phyloP scores from a whole-genome alignment of 1,139 yeast genomes.

The Taphrina sp. region DNA sequence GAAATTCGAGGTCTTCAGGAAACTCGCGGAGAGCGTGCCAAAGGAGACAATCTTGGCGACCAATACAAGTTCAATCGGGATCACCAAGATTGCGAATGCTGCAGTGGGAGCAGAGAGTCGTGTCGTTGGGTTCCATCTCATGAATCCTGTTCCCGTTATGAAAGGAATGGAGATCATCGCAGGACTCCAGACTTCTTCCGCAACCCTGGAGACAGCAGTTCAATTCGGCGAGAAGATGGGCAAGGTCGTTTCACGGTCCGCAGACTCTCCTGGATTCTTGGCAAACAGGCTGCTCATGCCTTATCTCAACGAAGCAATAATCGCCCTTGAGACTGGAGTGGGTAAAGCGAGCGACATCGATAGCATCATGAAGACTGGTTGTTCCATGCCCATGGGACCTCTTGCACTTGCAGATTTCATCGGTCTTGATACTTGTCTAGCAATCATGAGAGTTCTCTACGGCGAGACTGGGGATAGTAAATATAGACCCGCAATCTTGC shows the following conservation, averaged over 20 bases:
- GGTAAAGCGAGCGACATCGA: constrained; percentile 49
- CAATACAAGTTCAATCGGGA: constrained; percentile 50
- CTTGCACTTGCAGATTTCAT: constrained; percentile 49
- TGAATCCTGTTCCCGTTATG: constrained; percentile 53
- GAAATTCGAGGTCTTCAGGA: constrained; percentile 45
- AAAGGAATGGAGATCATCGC: constrained; percentile 50
- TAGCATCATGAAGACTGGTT: constrained; percentile 50
- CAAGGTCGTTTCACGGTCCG: constrained; percentile 46
- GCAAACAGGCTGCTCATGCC: constrained; percentile 50
- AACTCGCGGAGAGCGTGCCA: constrained; percentile 44
- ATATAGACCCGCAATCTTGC: constrained; percentile 48
- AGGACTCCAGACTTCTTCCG: constrained; percentile 48
- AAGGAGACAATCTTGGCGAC: constrained; percentile 47
- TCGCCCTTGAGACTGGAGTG: constrained; percentile 48
- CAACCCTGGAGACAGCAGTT: constrained; percentile 43
- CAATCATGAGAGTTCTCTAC: constrained; percentile 49
- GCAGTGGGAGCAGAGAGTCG: constrained; percentile 48
- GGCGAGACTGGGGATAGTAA: constrained; percentile 49
- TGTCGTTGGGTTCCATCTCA: constrained; percentile 50
- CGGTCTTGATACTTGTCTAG: constrained; percentile 50
- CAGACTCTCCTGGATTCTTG: constrained; percentile 49
- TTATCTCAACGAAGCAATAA: constrained; percentile 50
- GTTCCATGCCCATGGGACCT: constrained; percentile 54
- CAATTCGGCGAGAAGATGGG: constrained; percentile 45
- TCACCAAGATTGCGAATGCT: constrained; percentile 49